phyloP scores from a whole-genome alignment of 1,284 basidiomycete genomes.

The Apiotrichum siamense region DNA sequence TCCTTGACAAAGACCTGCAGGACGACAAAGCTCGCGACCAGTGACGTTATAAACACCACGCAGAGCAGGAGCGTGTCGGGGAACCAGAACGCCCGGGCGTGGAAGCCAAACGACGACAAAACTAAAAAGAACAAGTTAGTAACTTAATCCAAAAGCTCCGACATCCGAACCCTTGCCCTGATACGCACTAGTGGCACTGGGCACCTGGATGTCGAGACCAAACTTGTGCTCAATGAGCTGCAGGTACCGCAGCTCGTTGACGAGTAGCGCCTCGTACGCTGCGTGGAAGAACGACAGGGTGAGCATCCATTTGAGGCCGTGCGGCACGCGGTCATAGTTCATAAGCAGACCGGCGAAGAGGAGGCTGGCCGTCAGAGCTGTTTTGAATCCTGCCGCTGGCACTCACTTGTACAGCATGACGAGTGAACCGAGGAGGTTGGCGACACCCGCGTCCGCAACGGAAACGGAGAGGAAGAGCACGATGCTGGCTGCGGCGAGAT shows the following conservation, averaged over 20 bases:
- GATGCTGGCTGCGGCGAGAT: constrained; percentile 84
- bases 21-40: constrained; percentile 65
- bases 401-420: constrained; percentile 96
- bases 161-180: no score
- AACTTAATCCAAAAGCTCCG: neutral
- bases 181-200: constrained; percentile 67
- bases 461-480: constrained; percentile 85
- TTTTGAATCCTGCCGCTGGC: neutral
- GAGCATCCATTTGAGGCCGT: constrained; percentile 73
- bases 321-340: constrained; percentile 78
- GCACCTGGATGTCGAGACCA: constrained; percentile 87
- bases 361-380: constrained; percentile 54
- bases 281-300: constrained; percentile 96
- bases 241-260: constrained; percentile 92
- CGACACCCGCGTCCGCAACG: constrained; percentile 75
- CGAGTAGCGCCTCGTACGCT: constrained; percentile 91
- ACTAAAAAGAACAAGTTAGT: constrained; percentile 48
- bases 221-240: constrained; percentile 87
- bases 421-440: constrained; percentile 85
- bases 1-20: constrained; percentile 87
- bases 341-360: constrained; percentile 92
- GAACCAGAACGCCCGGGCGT: constrained; percentile 92
- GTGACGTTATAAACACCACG: constrained; percentile 76
- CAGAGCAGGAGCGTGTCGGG: constrained; percentile 76
- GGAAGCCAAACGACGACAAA: constrained; percentile 79